phyloP scores from a whole-genome alignment of 805 yeast species.

The Candida parachauliodes region DNA sequence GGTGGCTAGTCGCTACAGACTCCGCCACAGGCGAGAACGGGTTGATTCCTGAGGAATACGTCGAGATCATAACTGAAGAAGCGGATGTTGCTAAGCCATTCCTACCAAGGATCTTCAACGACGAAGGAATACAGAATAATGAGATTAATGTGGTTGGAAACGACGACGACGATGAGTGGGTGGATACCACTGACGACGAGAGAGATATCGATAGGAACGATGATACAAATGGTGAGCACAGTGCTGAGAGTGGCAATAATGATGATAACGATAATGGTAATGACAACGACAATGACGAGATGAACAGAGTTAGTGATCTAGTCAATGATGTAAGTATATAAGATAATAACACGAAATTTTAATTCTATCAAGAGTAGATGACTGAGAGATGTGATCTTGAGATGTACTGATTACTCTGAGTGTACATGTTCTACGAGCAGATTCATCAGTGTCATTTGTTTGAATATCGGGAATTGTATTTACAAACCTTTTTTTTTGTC shows the following conservation, averaged over 20 bases:
- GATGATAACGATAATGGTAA: neutral
- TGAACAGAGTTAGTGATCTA: neutral
- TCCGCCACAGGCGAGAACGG: constrained; percentile 78
- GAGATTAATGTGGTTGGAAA: constrained; percentile 2
- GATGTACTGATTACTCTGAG: too few species aligned
- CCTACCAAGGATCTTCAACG: constrained; percentile 34
- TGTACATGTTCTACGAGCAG: too few species aligned
- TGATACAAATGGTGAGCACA: neutral
- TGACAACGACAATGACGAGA: neutral
- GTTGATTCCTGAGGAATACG: constrained; percentile 92
- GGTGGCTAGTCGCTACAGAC: constrained; percentile 94
- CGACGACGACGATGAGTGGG: constrained; percentile 13
- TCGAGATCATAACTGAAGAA: constrained; percentile 36
- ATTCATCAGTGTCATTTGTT: too few species aligned
- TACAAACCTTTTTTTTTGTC: too few species aligned
- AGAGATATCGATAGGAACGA: constrained; percentile 4
- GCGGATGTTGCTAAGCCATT: constrained; percentile 44
- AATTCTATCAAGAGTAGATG: too few species aligned
- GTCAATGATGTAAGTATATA: neutral
- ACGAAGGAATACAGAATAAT: constrained; percentile 15
- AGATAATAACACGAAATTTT: too few species aligned
- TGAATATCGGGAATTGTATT: too few species aligned
- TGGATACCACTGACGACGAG: constrained; percentile 15
- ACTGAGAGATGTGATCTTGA: too few species aligned
- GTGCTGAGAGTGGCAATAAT: neutral